phyloP scores from a whole-genome alignment of 495 filamentous ascomycete species.

The Xylona heveae region DNA sequence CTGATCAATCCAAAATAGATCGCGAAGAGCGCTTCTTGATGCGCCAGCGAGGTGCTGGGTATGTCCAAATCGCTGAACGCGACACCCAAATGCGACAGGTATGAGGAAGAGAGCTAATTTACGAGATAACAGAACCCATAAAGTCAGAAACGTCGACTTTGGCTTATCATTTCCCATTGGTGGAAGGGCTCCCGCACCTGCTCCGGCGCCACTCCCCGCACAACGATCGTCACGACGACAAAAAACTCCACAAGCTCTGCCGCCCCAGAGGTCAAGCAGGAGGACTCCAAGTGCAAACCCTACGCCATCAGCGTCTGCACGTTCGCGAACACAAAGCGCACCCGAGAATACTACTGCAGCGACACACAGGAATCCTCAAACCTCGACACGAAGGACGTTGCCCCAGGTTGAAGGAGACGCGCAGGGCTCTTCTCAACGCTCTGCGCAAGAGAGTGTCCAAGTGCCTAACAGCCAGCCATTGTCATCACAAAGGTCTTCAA shows the following conservation, averaged over 20 bases:
- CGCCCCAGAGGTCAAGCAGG: neutral
- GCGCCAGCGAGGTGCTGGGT: constrained; percentile 39
- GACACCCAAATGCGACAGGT: no score
- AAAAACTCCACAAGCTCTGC: no score
- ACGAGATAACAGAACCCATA: constrained; percentile 20
- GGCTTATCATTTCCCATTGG: constrained; percentile 23
- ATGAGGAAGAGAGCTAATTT: no score
- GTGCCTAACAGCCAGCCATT: no score
- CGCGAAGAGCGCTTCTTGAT: constrained; percentile 33
- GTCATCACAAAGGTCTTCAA: no score
- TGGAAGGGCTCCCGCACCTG: neutral
- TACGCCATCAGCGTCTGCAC: neutral
- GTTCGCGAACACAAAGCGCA: neutral
- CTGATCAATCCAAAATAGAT: constrained; percentile 16
- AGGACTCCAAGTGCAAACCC: neutral
- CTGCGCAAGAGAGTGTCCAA: no score
- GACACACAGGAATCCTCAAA: no score
- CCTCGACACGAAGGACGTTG: no score
- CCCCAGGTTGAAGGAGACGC: no score
- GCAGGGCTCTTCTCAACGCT: no score
- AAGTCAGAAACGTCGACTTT: constrained; percentile 26
- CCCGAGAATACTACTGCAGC: no score
- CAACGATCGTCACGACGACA: neutral
- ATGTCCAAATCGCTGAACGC: constrained; percentile 9
- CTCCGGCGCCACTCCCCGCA: neutral